Base-by-base conservation (phyloP, 345 rosid genomes). In the Salix brachista region DNA sequence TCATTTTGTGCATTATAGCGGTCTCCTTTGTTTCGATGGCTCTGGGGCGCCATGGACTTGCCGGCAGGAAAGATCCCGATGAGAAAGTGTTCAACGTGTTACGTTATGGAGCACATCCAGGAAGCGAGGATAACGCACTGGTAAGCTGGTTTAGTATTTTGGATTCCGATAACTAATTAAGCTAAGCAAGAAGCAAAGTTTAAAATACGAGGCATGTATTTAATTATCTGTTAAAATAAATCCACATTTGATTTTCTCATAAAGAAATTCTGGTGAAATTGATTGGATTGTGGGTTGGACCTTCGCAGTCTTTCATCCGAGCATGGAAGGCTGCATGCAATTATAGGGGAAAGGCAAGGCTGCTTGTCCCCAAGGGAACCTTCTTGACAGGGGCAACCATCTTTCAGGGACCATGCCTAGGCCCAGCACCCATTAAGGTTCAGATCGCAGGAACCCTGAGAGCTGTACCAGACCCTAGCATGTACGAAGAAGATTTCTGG, bases 331-430 rank as follows among this genome's bases (percentile, higher is more conserved):
- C 87, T 2, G 87, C 87, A 3, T 89, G 93, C 54, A 46, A 75
- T 1, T 58, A 34, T 8, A 64, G 13, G 18, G 89, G 85, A 28
- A 82, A 81, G 66, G 79, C 89, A 41, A 84, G 71, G 76, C 62
- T 89, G 37, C 30, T 88, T 30, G 46, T 86, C 69, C 91, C 93
- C 13, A 19, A 0, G 1, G 93, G 91, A 10, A 77, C 21, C 2
- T 89, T 80, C 77, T 8, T 78, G 28, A 16, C 80, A 12, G 90
- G 88, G 1, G 80, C 82, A 0, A 39, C 76, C 19, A 44, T 78
- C 8, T 88, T 89, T 48, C 70, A 67, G 23, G 92, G 92, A 9
- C 91, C 91, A n/a, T 89, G 92, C 80, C 39, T 3, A 3, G 71
- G 70, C 52, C 73, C 77, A 8, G 32, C 41, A 30, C 86, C 90